Evolutionary conservation across 768 basidiomycete genomes (phyloP).

Genomic region (Mycena galericulata): DNA sequence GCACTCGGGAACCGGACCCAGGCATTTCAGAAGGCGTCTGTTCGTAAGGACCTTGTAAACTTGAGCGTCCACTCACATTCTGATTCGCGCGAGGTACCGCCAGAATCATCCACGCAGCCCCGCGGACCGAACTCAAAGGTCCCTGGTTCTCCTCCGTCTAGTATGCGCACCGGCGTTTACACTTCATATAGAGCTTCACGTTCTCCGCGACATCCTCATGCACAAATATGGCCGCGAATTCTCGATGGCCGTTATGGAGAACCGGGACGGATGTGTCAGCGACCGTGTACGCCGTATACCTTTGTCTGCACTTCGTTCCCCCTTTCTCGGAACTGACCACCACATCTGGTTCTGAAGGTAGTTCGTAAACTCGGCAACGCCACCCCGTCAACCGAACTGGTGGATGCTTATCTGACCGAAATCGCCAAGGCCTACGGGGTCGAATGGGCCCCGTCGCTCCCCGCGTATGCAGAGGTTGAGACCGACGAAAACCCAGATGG

Average conservation of each 20-base stretch:
- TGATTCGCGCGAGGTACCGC: slow-evolving; percentile 9
- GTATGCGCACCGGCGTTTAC: slow-evolving; percentile 5
- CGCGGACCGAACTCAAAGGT: slow-evolving; percentile 93
- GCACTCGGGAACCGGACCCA: slow-evolving; percentile 87
- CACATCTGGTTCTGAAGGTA: slow-evolving; percentile 60
- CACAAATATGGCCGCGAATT: slow-evolving; percentile 96
- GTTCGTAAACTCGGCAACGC: slow-evolving; percentile 76
- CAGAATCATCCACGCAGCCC: slow-evolving; percentile 91
- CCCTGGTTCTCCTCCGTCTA: neutral
- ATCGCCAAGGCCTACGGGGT: slow-evolving; percentile 91
- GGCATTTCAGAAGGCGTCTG: slow-evolving; percentile 89
- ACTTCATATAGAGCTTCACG: slow-evolving; percentile 78
- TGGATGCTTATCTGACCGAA: slow-evolving; percentile 89
- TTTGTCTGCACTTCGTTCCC: neutral
- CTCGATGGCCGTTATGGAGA: slow-evolving; percentile 87
- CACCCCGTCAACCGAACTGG: slow-evolving; percentile 79
- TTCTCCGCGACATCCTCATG: slow-evolving; percentile 93
- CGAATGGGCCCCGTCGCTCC: slow-evolving; percentile 67
- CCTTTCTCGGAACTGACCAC: slow-evolving; percentile 16
- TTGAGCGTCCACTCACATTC: slow-evolving; percentile 8
- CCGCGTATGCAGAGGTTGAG: slow-evolving; percentile 24
- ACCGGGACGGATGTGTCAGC: slow-evolving; percentile 83
- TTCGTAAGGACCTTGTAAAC: slow-evolving; percentile 36
- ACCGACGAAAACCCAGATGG: slow-evolving; percentile 45
- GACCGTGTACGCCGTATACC: slow-evolving; percentile 70